These are phyloP conservation scores for bread wheat (Triticum aestivum) DNA, from an alignment of 176 grass and related monocot species.

Conservation along the genomic window DNA sequence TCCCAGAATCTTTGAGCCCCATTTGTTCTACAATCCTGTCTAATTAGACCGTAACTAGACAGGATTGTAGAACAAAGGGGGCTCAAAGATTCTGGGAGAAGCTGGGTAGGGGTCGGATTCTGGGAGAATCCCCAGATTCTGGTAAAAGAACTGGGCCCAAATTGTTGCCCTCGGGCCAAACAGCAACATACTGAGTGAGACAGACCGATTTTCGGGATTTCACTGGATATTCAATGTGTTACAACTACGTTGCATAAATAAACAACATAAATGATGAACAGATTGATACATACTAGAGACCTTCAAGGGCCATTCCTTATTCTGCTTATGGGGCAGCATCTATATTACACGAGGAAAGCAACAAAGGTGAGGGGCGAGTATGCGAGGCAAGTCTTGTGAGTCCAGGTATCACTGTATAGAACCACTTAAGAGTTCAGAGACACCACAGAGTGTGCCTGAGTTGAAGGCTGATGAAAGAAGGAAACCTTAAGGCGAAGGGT, in stretches of 20 bases:
- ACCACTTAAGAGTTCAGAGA: background rate
- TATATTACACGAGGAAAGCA: conserved; percentile 48
- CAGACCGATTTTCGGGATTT: background rate
- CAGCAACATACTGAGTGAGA: background rate
- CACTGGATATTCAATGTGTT: conserved; percentile 13
- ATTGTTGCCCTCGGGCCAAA: background rate
- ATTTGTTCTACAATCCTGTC: too few relatives aligned
- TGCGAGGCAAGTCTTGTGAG: conserved; percentile 2
- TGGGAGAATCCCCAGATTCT: too few relatives aligned
- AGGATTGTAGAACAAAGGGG: too few relatives aligned
- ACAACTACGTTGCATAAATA: conserved; percentile 4
- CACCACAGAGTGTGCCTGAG: background rate
- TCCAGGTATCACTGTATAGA: background rate
- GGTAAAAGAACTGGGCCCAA: background rate
- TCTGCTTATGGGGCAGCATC: conserved; percentile 11
- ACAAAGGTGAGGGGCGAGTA: background rate
- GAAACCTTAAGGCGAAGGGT: background rate
- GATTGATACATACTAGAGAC: conserved; percentile 32
- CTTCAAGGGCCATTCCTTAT: conserved; percentile 24
- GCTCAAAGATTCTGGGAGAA: too few relatives aligned
- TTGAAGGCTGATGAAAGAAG: conserved; percentile 13
- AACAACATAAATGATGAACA: conserved; percentile 33
- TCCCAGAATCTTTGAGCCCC: too few relatives aligned
- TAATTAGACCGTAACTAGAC: too few relatives aligned
- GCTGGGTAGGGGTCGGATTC: too few relatives aligned